Percentiles rank a stretch among this genome's conserved stretches.
Conservation (phyloP, 2,329 filamentous ascomycete species). For the Apiospora hydei region DNA sequence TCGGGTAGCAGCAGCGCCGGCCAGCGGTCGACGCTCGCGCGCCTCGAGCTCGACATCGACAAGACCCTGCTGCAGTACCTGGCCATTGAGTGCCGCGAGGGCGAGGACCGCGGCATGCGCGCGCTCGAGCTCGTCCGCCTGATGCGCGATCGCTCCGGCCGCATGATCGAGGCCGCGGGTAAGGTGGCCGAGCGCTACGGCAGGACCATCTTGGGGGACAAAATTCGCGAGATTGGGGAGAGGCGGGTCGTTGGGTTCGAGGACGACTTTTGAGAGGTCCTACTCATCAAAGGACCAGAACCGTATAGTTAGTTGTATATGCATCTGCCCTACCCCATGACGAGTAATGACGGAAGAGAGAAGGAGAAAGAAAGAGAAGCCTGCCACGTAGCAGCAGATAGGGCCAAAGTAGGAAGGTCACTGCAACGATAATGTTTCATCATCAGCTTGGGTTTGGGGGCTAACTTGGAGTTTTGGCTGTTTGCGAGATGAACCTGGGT, state of each 20-base stretch:
- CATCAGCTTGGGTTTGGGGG: not conserved
- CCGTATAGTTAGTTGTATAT: not conserved
- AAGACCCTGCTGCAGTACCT: constrained; percentile 89
- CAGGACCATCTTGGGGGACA: constrained; percentile 79
- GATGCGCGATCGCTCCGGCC: constrained; percentile 83
- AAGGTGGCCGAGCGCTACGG: constrained; percentile 91
- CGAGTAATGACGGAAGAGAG: not conserved
- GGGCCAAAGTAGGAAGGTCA: not conserved
- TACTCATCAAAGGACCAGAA: not conserved
- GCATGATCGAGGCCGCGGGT: constrained; percentile 89
- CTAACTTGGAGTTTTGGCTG: constrained; percentile 9
- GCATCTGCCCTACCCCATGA: not conserved
- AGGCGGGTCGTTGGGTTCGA: constrained; percentile 61
- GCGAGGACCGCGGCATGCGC: constrained; percentile 93
- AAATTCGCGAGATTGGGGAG: constrained; percentile 88
- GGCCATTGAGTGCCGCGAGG: constrained; percentile 87
- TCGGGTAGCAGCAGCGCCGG: constrained; percentile 44
- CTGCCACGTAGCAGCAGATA: constrained; percentile 9
- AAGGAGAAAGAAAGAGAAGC: not conserved
- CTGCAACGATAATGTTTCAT: constrained; percentile 19
- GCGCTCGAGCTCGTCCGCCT: constrained; percentile 89
- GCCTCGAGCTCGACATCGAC: constrained; percentile 84
- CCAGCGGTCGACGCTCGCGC: constrained; percentile 72
- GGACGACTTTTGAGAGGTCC: constrained; percentile 50
- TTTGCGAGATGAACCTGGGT: not conserved